Evolutionary conservation across 2,329 filamentous ascomycete genomes (phyloP), one percentile per base, ranked within the genome.

Genomic region (Cytospora paraplurivora): DNA sequence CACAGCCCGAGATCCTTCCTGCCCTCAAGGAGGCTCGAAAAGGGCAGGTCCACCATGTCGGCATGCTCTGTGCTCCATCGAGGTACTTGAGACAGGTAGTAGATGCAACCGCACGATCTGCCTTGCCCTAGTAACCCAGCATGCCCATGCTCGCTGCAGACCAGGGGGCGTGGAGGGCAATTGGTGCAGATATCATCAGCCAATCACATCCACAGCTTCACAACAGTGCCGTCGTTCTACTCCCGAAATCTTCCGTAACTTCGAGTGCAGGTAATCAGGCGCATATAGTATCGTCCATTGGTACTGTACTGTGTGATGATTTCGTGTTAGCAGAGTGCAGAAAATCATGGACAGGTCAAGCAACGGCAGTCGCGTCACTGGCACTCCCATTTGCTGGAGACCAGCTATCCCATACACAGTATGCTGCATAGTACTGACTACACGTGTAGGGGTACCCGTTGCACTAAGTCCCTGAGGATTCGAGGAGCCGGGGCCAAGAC

Each of bases 21-120:
- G 27, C 27, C 27, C 4, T 4, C 27, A 27, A 57, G 19, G 41
- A 50, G 61, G 50, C 58, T 66, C 41, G 61, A 60, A 54, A 59
- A 32, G 35, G 58, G 58, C 54, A 60, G 32, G 37, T 54, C 53
- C 49, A 49, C 59, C 51, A 44, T 34, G 60, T 34, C 63, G 64
- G 64, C 61, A 63, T 61, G 61, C 58, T 56, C 61, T 21, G 58
- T 55, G 58, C 58, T 61, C 58, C 58, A 55, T 51, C 55, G 37
- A 52, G 47, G 50, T 33, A 60, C 27, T 27, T 27, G 27, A 27
- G 41, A 59, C 53, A 63, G 61, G 56, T 63, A 37, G 60, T 41
- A 13, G 35, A 56, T 61, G 56, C 64, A 63, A 63, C 61, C 60
- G 47, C 53, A 60, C 53, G 53, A 54, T 66, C 57, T 51, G 19